A percentile compares a stretch with the other conserved stretches of the same genome.
Evolutionary conservation across 345 rosid species (phyloP).

Genomic region (Arabidopsis arenosa): DNA sequence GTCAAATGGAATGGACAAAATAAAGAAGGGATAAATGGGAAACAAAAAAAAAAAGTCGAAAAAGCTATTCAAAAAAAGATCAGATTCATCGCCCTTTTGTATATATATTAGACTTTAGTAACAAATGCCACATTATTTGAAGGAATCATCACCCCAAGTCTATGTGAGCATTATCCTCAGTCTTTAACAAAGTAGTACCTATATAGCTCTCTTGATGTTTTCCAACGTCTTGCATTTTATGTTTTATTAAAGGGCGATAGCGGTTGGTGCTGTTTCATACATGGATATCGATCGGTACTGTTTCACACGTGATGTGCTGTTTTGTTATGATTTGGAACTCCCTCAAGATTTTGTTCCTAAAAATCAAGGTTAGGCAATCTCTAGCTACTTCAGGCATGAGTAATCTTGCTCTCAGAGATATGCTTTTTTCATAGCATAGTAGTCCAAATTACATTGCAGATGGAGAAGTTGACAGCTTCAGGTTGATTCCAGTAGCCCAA

Average conservation of each 20-base stretch:
- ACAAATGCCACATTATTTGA: too few relatives aligned
- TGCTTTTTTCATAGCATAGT: slow-evolving; percentile 11
- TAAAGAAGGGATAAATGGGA: too few relatives aligned
- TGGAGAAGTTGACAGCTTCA: slow-evolving; percentile 95
- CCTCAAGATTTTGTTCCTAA: slow-evolving; percentile 66
- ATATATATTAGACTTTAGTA: too few relatives aligned
- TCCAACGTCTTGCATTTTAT: slow-evolving; percentile 24
- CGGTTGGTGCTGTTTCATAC: slow-evolving; percentile 90
- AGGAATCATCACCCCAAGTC: too few relatives aligned
- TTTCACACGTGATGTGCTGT: slow-evolving; percentile 83
- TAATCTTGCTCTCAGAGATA: neutral
- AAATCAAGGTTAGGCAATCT: slow-evolving; percentile 64
- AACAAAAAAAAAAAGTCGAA: too few relatives aligned
- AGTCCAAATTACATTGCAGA: slow-evolving; percentile 52
- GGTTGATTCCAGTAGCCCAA: slow-evolving; percentile 63
- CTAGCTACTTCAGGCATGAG: neutral
- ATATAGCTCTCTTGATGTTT: slow-evolving; percentile 10
- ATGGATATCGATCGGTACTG: slow-evolving; percentile 65
- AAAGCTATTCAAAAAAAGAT: too few relatives aligned
- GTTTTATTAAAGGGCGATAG: slow-evolving; percentile 59
- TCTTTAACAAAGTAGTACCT: slow-evolving; percentile 1
- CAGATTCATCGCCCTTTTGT: too few relatives aligned
- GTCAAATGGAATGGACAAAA: too few relatives aligned
- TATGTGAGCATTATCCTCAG: neutral
- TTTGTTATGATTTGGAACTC: slow-evolving; percentile 86